Evolutionary conservation across 305 asterid species (phyloP).

Genomic region (Nicotiana rustica): DNA sequence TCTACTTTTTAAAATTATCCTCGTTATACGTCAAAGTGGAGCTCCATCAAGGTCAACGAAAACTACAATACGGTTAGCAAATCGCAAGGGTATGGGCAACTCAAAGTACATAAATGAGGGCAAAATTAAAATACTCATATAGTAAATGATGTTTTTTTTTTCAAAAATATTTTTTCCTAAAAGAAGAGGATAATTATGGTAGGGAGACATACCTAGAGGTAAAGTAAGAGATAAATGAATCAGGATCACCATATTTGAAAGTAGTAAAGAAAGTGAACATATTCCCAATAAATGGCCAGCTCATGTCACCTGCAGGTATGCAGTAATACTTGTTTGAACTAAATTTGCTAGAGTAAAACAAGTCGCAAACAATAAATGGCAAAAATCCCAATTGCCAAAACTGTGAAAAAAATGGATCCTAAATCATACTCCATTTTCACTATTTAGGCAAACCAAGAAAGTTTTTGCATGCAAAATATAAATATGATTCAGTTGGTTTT

Average conservation of each 20-base stretch:
- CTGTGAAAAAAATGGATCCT: not conserved
- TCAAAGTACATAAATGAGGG: conserved; percentile 41
- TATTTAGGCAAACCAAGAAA: not conserved
- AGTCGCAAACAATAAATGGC: not conserved
- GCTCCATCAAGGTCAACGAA: not conserved
- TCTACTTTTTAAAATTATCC: conserved; percentile 47
- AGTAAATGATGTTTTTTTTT: not conserved
- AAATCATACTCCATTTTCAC: not conserved
- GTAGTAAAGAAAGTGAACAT: conserved; percentile 4
- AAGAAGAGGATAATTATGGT: not conserved
- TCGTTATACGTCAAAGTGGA: not conserved
- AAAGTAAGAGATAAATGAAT: conserved; percentile 9
- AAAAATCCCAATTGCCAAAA: not conserved
- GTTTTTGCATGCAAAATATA: not conserved
- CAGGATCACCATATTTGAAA: not conserved
- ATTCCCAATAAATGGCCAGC: conserved; percentile 27
- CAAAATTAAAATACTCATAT: no score
- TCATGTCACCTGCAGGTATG: conserved; percentile 24
- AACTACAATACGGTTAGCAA: not conserved
- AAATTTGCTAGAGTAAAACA: not conserved
- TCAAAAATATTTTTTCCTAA: not conserved
- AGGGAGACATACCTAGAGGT: not conserved
- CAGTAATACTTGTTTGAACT: not conserved
- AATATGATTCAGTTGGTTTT: not conserved
- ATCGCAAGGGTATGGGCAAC: not conserved